Conservation (phyloP, 2,329 filamentous ascomycete species). For the Colletotrichum liriopes region DNA sequence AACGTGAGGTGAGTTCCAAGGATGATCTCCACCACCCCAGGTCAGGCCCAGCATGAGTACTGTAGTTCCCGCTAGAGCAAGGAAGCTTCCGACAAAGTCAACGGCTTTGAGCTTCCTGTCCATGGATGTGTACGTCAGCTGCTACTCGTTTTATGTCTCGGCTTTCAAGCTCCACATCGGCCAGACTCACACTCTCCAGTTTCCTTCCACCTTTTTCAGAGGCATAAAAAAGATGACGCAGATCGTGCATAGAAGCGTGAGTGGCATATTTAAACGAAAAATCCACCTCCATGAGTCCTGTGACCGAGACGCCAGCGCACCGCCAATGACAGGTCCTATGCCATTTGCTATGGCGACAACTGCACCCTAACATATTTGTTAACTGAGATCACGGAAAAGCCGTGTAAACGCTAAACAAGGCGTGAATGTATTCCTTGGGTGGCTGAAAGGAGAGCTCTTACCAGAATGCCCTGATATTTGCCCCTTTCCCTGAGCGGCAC, state of each 20-base stretch:
- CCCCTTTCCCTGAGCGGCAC: slow-evolving; percentile 63
- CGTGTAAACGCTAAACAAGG: background rate
- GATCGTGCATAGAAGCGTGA: slow-evolving; percentile 63
- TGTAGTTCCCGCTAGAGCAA: slow-evolving; percentile 60
- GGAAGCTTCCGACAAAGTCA: slow-evolving; percentile 56
- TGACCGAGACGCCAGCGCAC: slow-evolving; percentile 62
- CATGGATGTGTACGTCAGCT: background rate
- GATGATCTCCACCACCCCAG: slow-evolving; percentile 73
- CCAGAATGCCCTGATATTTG: slow-evolving; percentile 59
- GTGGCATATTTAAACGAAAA: slow-evolving; percentile 68
- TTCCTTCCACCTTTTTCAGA: slow-evolving; percentile 66
- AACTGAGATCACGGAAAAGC: background rate
- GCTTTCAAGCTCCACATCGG: background rate
- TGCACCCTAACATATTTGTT: slow-evolving; percentile 53
- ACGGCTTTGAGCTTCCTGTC: slow-evolving; percentile 64
- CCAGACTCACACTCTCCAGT: slow-evolving; percentile 61
- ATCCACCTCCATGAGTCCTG: slow-evolving; percentile 68
- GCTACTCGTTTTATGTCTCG: background rate
- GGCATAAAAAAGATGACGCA: slow-evolving; percentile 71
- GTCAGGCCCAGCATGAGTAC: slow-evolving; percentile 66
- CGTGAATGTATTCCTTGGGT: background rate
- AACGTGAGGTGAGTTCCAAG: slow-evolving; percentile 70
- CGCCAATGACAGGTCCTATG: slow-evolving; percentile 69
- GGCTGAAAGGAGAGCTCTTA: slow-evolving; percentile 42
- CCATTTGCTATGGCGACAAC: slow-evolving; percentile 69